Percentiles rank a stretch among this genome's conserved stretches.
phyloP scores from a whole-genome alignment of 129 eudicot genomes.

The Flaveria bidentis region DNA sequence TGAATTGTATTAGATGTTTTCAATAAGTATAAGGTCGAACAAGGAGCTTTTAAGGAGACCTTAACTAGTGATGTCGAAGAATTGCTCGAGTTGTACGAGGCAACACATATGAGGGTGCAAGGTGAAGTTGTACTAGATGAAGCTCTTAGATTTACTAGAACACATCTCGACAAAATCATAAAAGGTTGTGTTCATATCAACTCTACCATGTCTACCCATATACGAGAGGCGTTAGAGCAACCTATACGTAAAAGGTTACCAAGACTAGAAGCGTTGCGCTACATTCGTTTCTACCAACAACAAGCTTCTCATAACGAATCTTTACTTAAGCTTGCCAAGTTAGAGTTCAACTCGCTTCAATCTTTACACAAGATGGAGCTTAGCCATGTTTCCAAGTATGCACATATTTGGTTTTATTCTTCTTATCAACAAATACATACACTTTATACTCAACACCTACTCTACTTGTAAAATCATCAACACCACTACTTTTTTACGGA shows the following conservation, averaged over 20 bases:
- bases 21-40: not conserved
- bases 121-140: not conserved
- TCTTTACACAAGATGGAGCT: not conserved
- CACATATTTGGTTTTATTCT: not conserved
- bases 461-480: no score
- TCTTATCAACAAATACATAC: no score
- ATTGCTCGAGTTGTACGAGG: not conserved
- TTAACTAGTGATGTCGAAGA: not conserved
- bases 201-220: not conserved
- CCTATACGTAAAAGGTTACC: not conserved
- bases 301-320: not conserved
- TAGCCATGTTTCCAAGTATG: constrained; percentile 2
- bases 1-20: not conserved
- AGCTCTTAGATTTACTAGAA: not conserved
- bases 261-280: not conserved
- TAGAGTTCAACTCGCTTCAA: constrained; percentile 18
- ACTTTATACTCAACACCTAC: no score
- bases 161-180: not conserved
- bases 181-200: not conserved
- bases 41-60: not conserved
- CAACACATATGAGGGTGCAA: not conserved
- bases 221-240: not conserved
- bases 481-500: no score
- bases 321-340: not conserved
- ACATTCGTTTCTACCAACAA: constrained; percentile 5